These are phyloP conservation scores for Mycosphaerella sp. DNA, from an alignment of 2,329 filamentous ascomycete species.

Conservation along the genomic window DNA sequence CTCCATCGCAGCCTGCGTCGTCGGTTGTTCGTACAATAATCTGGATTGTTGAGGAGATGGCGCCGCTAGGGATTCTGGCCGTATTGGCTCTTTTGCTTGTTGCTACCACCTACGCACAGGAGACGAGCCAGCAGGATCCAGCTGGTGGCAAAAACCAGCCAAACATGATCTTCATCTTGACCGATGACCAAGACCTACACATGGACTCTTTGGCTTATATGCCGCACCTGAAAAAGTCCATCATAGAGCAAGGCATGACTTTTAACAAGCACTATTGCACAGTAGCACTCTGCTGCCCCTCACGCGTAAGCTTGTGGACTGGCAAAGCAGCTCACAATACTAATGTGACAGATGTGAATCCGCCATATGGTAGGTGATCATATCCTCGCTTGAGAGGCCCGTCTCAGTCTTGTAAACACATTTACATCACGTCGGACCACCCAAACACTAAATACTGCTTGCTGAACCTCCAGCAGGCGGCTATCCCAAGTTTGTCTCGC, in stretches of 20 bases:
- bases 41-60: no score
- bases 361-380: conserved; percentile 46
- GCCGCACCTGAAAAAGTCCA: conserved; percentile 51
- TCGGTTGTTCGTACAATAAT: no score
- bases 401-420: neutral
- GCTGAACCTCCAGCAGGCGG: conserved; percentile 37
- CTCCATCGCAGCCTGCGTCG: no score
- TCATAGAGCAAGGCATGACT: conserved; percentile 53
- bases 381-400: neutral
- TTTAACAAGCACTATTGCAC: conserved; percentile 62
- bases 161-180: conserved; percentile 64
- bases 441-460: no score
- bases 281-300: conserved; percentile 61
- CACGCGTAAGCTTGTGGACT: conserved; percentile 59
- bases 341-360: conserved; percentile 57
- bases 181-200: conserved; percentile 61
- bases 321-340: conserved; percentile 64
- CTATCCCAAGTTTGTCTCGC: conserved; percentile 60
- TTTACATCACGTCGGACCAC: no score
- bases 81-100: no score
- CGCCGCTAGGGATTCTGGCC: no score
- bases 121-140: neutral
- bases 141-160: conserved; percentile 29
- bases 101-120: no score
- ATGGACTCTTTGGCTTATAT: conserved; percentile 58